Evolutionary conservation across 495 filamentous ascomycete genomes (phyloP).

Genomic region (Rostrohypoxylon terebratum): DNA sequence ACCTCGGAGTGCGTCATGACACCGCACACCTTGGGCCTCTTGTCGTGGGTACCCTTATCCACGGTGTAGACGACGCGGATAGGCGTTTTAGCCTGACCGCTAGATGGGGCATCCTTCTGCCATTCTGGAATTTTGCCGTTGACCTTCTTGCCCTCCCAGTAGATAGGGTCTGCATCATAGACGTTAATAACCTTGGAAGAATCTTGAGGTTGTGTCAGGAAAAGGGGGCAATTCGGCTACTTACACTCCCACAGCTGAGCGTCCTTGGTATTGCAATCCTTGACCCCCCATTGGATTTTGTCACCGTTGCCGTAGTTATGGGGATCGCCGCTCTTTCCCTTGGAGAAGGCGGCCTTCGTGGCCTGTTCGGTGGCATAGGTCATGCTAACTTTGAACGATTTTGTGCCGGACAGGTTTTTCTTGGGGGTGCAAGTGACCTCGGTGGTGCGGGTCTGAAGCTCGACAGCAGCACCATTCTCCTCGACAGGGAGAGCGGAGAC

Average conservation of each 20-base stretch:
- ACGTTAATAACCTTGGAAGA: no score
- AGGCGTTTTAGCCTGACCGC: constrained; percentile 9
- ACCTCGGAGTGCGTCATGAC: constrained; percentile 14
- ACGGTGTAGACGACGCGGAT: constrained; percentile 1
- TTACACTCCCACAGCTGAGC: constrained; percentile 6
- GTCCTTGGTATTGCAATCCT: constrained; percentile 6
- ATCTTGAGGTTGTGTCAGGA: neutral
- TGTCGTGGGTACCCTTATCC: constrained; percentile 12
- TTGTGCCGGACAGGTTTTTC: neutral
- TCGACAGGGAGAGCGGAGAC: constrained; percentile 11
- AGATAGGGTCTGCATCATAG: constrained; percentile 3
- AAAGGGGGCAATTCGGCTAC: neutral
- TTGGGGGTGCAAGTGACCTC: constrained; percentile 5
- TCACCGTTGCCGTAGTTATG: constrained; percentile 15
- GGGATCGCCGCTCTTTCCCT: constrained; percentile 10
- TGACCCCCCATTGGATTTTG: constrained; percentile 4
- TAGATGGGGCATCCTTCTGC: neutral
- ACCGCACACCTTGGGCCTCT: constrained; percentile 7
- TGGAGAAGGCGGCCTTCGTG: constrained; percentile 4
- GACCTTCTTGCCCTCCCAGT: neutral
- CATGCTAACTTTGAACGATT: constrained; percentile 2
- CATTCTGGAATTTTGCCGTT: neutral
- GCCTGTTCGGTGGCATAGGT: neutral
- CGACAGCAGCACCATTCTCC: neutral
- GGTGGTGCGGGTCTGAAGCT: neutral